A percentile compares a stretch with the other conserved stretches of the same genome.
Evolutionary conservation across 2,329 filamentous ascomycete genomes (phyloP).

Genomic region (Colletotrichum destructivum): DNA sequence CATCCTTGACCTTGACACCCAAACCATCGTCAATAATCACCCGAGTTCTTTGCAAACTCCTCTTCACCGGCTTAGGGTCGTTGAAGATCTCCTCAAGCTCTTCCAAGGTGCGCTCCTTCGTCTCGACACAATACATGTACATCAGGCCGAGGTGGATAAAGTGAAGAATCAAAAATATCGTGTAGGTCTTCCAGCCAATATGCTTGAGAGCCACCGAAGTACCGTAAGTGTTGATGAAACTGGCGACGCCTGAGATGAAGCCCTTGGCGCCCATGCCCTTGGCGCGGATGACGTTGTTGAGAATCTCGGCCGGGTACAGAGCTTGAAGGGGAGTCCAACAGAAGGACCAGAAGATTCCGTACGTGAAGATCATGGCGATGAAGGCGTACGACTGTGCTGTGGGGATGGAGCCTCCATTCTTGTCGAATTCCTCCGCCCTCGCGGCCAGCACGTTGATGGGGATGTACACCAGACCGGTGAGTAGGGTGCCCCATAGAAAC

Average conservation of each 20-base stretch:
- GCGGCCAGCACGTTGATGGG: constrained; percentile 52
- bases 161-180: constrained; percentile 61
- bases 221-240: constrained; percentile 54
- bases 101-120: constrained; percentile 67
- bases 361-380: constrained; percentile 59
- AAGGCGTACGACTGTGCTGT: constrained; percentile 37
- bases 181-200: constrained; percentile 60
- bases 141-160: constrained; percentile 45
- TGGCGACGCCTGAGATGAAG: constrained; percentile 52
- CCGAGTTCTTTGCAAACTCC: constrained; percentile 40
- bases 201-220: constrained; percentile 60
- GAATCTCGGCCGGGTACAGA: constrained; percentile 55
- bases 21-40: constrained; percentile 34
- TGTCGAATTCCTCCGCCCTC: constrained; percentile 48
- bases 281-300: constrained; percentile 53
- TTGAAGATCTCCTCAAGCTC: constrained; percentile 71
- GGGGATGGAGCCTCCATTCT: constrained; percentile 29
- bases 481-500: constrained; percentile 59
- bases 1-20: constrained; percentile 38
- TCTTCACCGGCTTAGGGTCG: constrained; percentile 47
- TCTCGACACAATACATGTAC: constrained; percentile 57
- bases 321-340: constrained; percentile 63
- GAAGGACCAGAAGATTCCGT: constrained; percentile 60
- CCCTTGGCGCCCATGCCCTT: constrained; percentile 60
- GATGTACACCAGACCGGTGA: constrained; percentile 45